phyloP scores from a whole-genome alignment of 352 stramenopile species.

The Phytopythium boreale region DNA sequence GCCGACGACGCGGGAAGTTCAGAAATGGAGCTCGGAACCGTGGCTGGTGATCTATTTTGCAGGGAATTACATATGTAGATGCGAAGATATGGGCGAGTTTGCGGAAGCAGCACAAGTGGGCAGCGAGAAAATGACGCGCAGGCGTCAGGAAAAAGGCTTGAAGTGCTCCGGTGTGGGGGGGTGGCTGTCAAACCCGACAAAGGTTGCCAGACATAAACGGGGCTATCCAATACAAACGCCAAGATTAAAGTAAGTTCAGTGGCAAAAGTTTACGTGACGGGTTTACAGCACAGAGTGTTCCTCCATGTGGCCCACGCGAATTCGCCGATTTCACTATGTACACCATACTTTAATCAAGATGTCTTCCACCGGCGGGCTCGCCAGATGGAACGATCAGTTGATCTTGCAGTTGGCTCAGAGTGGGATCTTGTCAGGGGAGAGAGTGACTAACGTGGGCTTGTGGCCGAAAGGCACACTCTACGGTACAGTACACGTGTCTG shows the following conservation, averaged over 20 bases:
- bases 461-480: background rate
- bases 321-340: background rate
- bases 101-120: background rate
- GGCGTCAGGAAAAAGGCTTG: constrained; percentile 11
- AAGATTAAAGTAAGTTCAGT: background rate
- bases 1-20: constrained; percentile 8
- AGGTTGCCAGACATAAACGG: background rate
- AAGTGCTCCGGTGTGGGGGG: constrained; percentile 1
- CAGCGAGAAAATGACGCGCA: constrained; percentile 9
- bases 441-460: background rate
- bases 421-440: background rate
- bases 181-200: constrained; percentile 3
- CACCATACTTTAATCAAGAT: background rate
- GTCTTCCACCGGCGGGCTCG: background rate
- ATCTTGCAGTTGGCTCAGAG: background rate
- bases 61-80: background rate
- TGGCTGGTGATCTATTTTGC: background rate
- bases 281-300: background rate
- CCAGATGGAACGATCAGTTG: background rate
- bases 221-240: background rate
- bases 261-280: background rate
- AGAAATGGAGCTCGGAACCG: background rate
- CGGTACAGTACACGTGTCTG: background rate
- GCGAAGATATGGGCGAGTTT: background rate
- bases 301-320: background rate